phyloP scores from a whole-genome alignment of 2,329 filamentous ascomycete species.

The Venturia pyrina region DNA sequence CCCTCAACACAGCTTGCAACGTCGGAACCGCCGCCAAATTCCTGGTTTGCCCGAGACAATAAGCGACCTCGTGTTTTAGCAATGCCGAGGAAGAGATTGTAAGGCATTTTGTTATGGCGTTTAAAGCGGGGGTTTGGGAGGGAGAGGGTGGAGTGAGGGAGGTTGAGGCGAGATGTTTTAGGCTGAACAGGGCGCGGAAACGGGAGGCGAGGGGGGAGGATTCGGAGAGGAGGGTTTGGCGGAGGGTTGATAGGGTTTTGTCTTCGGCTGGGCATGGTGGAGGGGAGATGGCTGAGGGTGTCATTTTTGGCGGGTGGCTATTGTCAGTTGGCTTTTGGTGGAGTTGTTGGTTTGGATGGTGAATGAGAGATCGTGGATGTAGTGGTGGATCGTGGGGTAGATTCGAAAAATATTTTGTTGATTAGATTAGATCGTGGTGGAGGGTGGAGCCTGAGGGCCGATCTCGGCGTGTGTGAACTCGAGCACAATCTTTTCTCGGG shows the following conservation, averaged over 20 bases:
- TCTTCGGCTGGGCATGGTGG: neutral
- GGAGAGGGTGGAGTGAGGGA: conserved; percentile 36
- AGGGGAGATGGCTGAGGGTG: neutral
- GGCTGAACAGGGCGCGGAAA: conserved; percentile 93
- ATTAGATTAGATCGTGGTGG: neutral
- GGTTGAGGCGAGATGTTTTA: conserved; percentile 81
- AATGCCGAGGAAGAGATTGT: conserved; percentile 68
- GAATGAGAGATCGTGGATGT: too few relatives aligned
- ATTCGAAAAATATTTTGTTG: neutral
- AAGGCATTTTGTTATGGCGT: conserved; percentile 83
- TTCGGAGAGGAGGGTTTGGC: conserved; percentile 72
- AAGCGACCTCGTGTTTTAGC: conserved; percentile 92
- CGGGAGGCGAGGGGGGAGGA: conserved; percentile 72
- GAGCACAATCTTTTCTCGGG: too few relatives aligned
- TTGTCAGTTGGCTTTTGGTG: neutral
- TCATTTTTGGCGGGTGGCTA: neutral
- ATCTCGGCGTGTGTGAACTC: neutral
- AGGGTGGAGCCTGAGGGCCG: neutral
- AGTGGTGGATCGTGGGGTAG: neutral
- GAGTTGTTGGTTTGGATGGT: neutral
- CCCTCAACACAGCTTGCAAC: conserved; percentile 62
- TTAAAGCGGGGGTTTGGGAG: conserved; percentile 50
- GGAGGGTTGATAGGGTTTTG: conserved; percentile 50
- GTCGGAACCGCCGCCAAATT: conserved; percentile 65
- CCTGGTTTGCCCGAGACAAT: conserved; percentile 87